phyloP scores from a whole-genome alignment of 139 green algal genomes.

The Chlorella vulgaris region DNA sequence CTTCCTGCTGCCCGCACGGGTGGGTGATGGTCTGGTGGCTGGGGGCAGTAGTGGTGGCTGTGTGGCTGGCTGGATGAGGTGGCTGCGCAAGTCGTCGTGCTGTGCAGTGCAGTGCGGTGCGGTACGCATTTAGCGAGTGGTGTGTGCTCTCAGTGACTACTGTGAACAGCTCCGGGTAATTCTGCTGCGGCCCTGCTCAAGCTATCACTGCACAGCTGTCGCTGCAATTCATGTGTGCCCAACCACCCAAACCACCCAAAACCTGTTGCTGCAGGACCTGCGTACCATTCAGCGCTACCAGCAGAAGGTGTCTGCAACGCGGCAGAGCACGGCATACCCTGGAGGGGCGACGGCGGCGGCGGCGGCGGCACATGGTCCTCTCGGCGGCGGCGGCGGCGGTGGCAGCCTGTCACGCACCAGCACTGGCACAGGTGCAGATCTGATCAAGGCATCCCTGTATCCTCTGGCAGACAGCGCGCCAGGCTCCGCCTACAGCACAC shows the following conservation, averaged over 20 bases:
- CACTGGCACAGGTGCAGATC: neutral
- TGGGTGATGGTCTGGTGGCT: neutral
- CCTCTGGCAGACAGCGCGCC: constrained; percentile 3
- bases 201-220: too few species aligned
- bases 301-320: constrained; percentile 26
- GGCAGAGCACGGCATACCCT: constrained; percentile 1
- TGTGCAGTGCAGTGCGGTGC: too few species aligned
- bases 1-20: constrained; percentile 57
- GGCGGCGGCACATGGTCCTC: neutral
- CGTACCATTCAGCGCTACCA: constrained; percentile 18
- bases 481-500: constrained; percentile 1
- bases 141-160: neutral
- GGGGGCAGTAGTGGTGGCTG: neutral
- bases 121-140: too few species aligned
- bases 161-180: too few species aligned
- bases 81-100: neutral
- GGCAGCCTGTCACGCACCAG: neutral
- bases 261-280: constrained; percentile 30
- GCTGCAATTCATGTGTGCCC: too few species aligned
- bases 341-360: neutral
- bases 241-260: too few species aligned
- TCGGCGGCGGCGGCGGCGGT: neutral
- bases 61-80: neutral
- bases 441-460: neutral
- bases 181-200: too few species aligned